A percentile compares a stretch with the other conserved stretches of the same genome.
phyloP scores from a whole-genome alignment of 805 yeast genomes.

The Kluyveromyces aestuarii region DNA sequence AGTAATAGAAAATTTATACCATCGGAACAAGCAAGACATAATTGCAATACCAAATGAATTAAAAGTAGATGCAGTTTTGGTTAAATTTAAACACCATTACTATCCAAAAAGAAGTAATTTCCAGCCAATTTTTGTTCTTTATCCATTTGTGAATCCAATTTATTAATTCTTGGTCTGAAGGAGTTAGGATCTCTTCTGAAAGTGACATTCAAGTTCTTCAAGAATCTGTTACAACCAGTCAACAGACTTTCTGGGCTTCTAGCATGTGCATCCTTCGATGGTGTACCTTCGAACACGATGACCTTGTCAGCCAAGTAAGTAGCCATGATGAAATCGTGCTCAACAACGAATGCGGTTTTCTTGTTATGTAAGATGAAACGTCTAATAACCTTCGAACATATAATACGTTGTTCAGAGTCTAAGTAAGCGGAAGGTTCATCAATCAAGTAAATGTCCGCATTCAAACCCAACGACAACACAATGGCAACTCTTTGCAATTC shows the following conservation, averaged over 20 bases:
- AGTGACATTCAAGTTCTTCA: constrained; percentile 94
- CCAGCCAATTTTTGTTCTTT: constrained; percentile 91
- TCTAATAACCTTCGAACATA: constrained; percentile 96
- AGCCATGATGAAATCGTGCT: constrained; percentile 99
- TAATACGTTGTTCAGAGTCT: constrained; percentile 99
- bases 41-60: neutral
- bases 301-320: constrained; percentile 98
- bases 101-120: constrained; percentile 93
- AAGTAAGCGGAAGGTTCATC: constrained; percentile 99
- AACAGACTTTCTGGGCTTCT: constrained; percentile 85
- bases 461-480: constrained; percentile 85
- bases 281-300: constrained; percentile 94
- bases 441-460: constrained; percentile 92
- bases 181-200: constrained; percentile 99
- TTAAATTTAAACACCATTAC: constrained; percentile 32
- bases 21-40: neutral
- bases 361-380: constrained; percentile 92
- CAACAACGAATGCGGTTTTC: constrained; percentile 98
- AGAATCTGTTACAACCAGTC: constrained; percentile 95
- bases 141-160: constrained; percentile 97
- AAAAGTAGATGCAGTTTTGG: neutral
- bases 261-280: constrained; percentile 80
- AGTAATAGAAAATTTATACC: neutral
- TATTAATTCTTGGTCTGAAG: constrained; percentile 97
- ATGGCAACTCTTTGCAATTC: constrained; percentile 99